Conservation (phyloP, 2,329 filamentous ascomycete genomes). For the Cladophialophora immunda region DNA sequence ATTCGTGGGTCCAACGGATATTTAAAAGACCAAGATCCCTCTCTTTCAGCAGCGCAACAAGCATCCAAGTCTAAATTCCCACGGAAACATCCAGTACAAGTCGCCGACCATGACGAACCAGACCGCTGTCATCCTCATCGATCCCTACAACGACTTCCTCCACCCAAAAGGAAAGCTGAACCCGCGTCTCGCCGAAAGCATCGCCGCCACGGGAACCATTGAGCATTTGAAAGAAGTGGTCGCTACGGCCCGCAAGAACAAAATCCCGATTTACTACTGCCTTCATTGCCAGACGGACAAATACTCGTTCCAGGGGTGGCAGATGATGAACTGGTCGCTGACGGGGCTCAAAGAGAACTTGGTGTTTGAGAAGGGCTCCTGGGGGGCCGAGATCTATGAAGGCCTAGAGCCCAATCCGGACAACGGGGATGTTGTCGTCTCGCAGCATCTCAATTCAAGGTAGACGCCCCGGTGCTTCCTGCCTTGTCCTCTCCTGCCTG, state of each 20-base stretch:
- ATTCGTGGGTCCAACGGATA: not conserved
- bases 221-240: conserved; percentile 42
- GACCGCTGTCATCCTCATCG: conserved; percentile 39
- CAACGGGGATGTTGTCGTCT: conserved; percentile 45
- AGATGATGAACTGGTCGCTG: conserved; percentile 41
- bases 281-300: conserved; percentile 45
- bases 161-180: conserved; percentile 38
- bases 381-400: conserved; percentile 44
- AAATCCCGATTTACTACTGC: conserved; percentile 48
- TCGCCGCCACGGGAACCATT: conserved; percentile 38
- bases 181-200: conserved; percentile 6
- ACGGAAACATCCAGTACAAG: not conserved
- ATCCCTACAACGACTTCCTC: conserved; percentile 43
- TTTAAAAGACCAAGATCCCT: not conserved
- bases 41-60: not conserved
- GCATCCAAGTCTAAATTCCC: not conserved
- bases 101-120: conserved; percentile 16
- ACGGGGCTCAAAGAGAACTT: conserved; percentile 31
- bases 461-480: not conserved
- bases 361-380: conserved; percentile 44
- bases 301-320: conserved; percentile 43
- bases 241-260: conserved; percentile 37
- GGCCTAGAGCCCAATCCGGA: conserved; percentile 43
- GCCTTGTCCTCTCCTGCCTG: not conserved
- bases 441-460: conserved; percentile 47